A percentile compares a stretch with the other conserved stretches of the same genome.
Evolutionary conservation across 352 stramenopile species (phyloP).

Genomic region (Globisporangium paroecandrum): DNA sequence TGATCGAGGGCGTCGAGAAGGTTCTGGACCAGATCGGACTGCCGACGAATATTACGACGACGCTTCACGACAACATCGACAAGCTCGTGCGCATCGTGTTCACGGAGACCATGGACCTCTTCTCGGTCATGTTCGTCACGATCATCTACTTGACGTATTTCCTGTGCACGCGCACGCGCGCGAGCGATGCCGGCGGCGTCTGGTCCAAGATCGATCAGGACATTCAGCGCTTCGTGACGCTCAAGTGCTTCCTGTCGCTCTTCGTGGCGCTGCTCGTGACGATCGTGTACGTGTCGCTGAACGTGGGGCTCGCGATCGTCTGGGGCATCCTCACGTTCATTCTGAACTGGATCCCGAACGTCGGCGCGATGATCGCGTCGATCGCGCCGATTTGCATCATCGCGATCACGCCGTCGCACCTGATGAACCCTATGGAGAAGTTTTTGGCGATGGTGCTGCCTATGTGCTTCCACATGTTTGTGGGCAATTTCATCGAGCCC

Average conservation of each 20-base stretch:
- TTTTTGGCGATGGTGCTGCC: slow-evolving; percentile 80
- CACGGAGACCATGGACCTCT: slow-evolving; percentile 86
- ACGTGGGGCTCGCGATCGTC: slow-evolving; percentile 82
- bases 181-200: slow-evolving; percentile 77
- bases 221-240: slow-evolving; percentile 85
- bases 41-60: slow-evolving; percentile 86
- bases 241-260: slow-evolving; percentile 87
- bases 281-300: slow-evolving; percentile 88
- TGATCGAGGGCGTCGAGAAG: slow-evolving; percentile 62
- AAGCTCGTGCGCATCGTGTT: slow-evolving; percentile 82
- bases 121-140: slow-evolving; percentile 89
- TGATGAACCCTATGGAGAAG: slow-evolving; percentile 90
- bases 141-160: slow-evolving; percentile 90
- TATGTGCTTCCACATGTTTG: slow-evolving; percentile 89
- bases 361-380: slow-evolving; percentile 86
- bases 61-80: slow-evolving; percentile 87
- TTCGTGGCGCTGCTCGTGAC: slow-evolving; percentile 86
- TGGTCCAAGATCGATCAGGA: slow-evolving; percentile 89
- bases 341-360: slow-evolving; percentile 88
- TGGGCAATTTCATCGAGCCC: slow-evolving; percentile 87
- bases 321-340: slow-evolving; percentile 90
- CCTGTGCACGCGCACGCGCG: slow-evolving; percentile 78
- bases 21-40: slow-evolving; percentile 72
- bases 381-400: slow-evolving; percentile 83
- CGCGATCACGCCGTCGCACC: slow-evolving; percentile 70